Conservation (phyloP, 495 filamentous ascomycete genomes). For the Echria macrotheca region DNA sequence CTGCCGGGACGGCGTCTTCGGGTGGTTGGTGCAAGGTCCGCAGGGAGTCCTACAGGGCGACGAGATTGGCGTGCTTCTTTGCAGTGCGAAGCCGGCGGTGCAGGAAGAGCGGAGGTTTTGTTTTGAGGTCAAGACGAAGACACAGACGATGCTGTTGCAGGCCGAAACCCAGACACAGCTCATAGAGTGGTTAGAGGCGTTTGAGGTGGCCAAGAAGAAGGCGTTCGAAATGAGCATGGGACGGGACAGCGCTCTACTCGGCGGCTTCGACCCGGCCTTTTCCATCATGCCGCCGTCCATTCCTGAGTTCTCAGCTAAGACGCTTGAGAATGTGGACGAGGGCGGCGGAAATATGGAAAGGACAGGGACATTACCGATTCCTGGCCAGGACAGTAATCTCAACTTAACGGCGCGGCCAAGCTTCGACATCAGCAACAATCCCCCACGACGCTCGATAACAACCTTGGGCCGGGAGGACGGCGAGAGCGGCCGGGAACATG, state of each 20-base stretch:
- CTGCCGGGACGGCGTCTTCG: conserved; percentile 90
- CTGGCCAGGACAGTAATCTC: conserved; percentile 50
- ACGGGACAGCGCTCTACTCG: conserved; percentile 49
- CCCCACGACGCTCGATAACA: conserved; percentile 44
- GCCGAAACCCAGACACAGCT: conserved; percentile 87
- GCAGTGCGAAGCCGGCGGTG: conserved; percentile 82
- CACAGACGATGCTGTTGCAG: conserved; percentile 80
- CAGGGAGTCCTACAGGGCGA: conserved; percentile 93
- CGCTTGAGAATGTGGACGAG: conserved; percentile 60
- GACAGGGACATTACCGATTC: conserved; percentile 59
- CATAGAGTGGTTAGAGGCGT: conserved; percentile 85
- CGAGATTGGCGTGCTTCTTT: conserved; percentile 90
- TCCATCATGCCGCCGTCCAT: conserved; percentile 83
- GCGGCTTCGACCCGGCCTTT: conserved; percentile 77
- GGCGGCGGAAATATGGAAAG: conserved; percentile 49
- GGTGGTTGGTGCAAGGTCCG: conserved; percentile 82
- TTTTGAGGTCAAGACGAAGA: conserved; percentile 98
- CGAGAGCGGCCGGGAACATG: conserved; percentile 66
- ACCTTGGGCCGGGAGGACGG: conserved; percentile 51
- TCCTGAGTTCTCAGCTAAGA: conserved; percentile 79
- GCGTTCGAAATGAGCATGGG: conserved; percentile 74
- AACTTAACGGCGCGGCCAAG: conserved; percentile 53
- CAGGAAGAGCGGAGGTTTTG: conserved; percentile 93
- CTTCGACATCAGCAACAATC: conserved; percentile 57
- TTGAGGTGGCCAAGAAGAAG: conserved; percentile 88